phyloP scores from a whole-genome alignment of 805 yeast species.

The Metschnikowia proteae region DNA sequence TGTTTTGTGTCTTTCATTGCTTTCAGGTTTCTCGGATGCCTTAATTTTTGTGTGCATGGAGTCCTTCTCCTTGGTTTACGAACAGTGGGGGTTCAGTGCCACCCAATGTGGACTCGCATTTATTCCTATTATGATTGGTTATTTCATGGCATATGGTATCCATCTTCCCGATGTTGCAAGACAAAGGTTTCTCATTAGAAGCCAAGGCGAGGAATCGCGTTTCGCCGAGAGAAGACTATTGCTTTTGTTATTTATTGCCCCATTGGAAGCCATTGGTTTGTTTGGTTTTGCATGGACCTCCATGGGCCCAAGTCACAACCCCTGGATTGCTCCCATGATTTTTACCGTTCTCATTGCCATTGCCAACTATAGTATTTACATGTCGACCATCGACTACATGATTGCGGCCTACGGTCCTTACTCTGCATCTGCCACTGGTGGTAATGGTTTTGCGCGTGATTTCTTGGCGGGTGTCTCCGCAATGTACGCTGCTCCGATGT shows the following conservation, averaged over 20 bases:
- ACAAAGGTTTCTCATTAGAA: slow-evolving; percentile 22
- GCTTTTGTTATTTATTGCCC: slow-evolving; percentile 34
- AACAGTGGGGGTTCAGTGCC: slow-evolving; percentile 34
- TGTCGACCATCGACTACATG: slow-evolving; percentile 45
- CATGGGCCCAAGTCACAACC: slow-evolving; percentile 33
- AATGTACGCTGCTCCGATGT: slow-evolving; percentile 38
- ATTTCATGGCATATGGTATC: slow-evolving; percentile 31
- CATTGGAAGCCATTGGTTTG: slow-evolving; percentile 36
- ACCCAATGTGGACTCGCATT: slow-evolving; percentile 31
- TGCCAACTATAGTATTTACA: slow-evolving; percentile 40
- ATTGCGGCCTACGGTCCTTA: slow-evolving; percentile 40
- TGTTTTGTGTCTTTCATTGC: slow-evolving; percentile 34
- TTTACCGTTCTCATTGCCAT: slow-evolving; percentile 35
- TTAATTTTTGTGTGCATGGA: slow-evolving; percentile 39
- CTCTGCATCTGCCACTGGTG: slow-evolving; percentile 43
- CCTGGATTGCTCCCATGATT: slow-evolving; percentile 43
- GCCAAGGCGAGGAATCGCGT: slow-evolving; percentile 24
- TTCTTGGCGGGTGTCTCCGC: slow-evolving; percentile 38
- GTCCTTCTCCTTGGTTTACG: slow-evolving; percentile 30
- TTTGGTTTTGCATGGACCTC: slow-evolving; percentile 43
- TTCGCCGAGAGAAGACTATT: slow-evolving; percentile 28
- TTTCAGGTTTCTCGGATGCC: slow-evolving; percentile 41
- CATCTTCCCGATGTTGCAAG: slow-evolving; percentile 33
- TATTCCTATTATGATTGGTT: slow-evolving; percentile 32
- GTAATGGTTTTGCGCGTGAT: slow-evolving; percentile 42